These are phyloP conservation scores for Aspergillus spinulosporus DNA, from an alignment of 2,329 filamentous ascomycete genomes.

Conservation along the genomic window DNA sequence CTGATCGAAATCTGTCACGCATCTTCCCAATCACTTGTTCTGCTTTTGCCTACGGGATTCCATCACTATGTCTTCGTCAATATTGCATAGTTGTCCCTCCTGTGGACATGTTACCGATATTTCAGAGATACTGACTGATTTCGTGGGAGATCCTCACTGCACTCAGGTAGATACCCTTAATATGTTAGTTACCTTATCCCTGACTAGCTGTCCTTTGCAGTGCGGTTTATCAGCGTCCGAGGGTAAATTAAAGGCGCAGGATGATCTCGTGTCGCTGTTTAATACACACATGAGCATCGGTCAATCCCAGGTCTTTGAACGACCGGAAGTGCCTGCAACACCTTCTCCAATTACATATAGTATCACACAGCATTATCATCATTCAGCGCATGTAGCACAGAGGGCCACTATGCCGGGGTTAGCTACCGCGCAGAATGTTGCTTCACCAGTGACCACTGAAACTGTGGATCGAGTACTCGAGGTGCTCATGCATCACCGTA, in stretches of 20 bases:
- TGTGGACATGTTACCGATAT: slow-evolving; percentile 43
- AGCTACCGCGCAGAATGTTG: background rate
- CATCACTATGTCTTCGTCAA: slow-evolving; percentile 38
- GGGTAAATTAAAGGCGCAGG: slow-evolving; percentile 65
- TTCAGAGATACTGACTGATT: slow-evolving; percentile 36
- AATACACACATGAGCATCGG: slow-evolving; percentile 70
- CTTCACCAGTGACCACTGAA: slow-evolving; percentile 32
- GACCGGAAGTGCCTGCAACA: slow-evolving; percentile 35
- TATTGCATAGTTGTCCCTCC: slow-evolving; percentile 41
- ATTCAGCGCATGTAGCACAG: slow-evolving; percentile 66
- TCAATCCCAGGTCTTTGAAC: slow-evolving; percentile 31
- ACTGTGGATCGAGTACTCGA: slow-evolving; percentile 43
- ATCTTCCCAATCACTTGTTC: background rate
- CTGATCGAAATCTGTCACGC: background rate
- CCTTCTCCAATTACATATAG: slow-evolving; percentile 64
- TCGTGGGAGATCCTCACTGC: slow-evolving; percentile 42
- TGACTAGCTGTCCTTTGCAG: slow-evolving; percentile 31
- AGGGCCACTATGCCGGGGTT: slow-evolving; percentile 49
- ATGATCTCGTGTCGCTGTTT: slow-evolving; percentile 81
- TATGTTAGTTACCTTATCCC: slow-evolving; percentile 23
- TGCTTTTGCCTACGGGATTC: background rate
- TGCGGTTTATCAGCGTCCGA: slow-evolving; percentile 45
- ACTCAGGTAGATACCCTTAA: slow-evolving; percentile 38
- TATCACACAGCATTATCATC: slow-evolving; percentile 80
- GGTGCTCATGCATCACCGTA: slow-evolving; percentile 47